phyloP scores from a whole-genome alignment of 2,329 filamentous ascomycete species.

The Fusarium dlaminii region DNA sequence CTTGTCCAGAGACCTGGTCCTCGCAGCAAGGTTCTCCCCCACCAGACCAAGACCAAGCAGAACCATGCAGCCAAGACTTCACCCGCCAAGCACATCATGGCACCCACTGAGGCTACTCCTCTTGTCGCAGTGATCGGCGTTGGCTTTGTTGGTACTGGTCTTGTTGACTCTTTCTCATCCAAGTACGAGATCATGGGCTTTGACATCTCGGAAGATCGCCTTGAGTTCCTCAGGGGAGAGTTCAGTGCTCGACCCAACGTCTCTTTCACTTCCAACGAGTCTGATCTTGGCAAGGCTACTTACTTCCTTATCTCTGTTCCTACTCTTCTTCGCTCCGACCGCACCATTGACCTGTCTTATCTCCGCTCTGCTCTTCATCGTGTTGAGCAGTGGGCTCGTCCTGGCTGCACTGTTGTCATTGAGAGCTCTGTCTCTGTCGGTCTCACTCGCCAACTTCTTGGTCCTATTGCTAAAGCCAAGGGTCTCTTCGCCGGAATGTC shows the following conservation, averaged over 20 bases:
- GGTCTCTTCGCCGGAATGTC: constrained; percentile 60
- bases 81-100: not conserved
- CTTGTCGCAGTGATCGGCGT: constrained; percentile 61
- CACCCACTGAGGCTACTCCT: constrained; percentile 30
- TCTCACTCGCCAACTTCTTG: constrained; percentile 62
- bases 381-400: constrained; percentile 52
- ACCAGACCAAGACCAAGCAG: not conserved
- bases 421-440: constrained; percentile 64
- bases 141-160: constrained; percentile 61
- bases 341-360: constrained; percentile 57
- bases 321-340: constrained; percentile 57
- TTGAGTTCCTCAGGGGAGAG: constrained; percentile 46
- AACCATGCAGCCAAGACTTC: not conserved
- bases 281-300: constrained; percentile 52
- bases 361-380: constrained; percentile 54
- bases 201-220: constrained; percentile 53
- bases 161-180: constrained; percentile 54
- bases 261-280: constrained; percentile 49
- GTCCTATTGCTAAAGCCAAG: constrained; percentile 52
- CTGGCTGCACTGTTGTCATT: constrained; percentile 58
- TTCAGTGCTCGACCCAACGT: constrained; percentile 32
- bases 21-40: not conserved
- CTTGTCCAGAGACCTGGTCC: not conserved
- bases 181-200: constrained; percentile 55
- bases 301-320: constrained; percentile 64